Evolutionary conservation across 148 eudicot species (phyloP).

Genomic region (Rhododendron ferrugineum): DNA sequence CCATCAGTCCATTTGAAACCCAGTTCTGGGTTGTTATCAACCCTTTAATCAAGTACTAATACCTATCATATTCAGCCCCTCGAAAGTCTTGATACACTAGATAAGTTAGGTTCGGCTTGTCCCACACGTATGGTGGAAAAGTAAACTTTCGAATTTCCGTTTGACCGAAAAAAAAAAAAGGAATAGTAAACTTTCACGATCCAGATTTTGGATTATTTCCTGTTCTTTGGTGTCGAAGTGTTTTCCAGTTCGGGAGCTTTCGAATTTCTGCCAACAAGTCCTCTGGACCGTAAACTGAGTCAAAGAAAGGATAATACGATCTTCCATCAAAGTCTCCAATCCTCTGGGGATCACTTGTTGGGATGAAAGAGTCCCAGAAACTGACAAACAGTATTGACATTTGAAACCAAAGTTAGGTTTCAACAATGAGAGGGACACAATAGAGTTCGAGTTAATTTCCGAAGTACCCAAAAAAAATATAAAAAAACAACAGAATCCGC

Average conservation of each 20-base stretch:
- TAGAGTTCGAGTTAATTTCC: not conserved
- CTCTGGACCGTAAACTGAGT: not conserved
- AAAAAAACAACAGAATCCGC: not conserved
- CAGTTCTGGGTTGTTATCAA: not conserved
- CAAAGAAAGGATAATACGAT: not conserved
- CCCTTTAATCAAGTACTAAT: not conserved
- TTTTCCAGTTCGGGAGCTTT: not conserved
- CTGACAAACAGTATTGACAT: not conserved
- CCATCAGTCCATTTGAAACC: not conserved
- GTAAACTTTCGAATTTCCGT: too few relatives aligned
- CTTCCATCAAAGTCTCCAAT: not conserved
- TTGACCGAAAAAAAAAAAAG: too few relatives aligned
- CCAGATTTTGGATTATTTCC: not conserved
- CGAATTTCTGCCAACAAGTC: not conserved
- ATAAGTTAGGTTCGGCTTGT: slow-evolving; percentile 11
- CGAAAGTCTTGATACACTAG: slow-evolving; percentile 1
- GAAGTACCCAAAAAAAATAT: not conserved
- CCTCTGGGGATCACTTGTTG: not conserved
- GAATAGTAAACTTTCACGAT: not conserved
- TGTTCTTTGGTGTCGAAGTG: too few relatives aligned
- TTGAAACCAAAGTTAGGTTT: not conserved
- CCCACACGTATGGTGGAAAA: not conserved
- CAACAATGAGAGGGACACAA: not conserved
- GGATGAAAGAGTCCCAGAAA: not conserved
- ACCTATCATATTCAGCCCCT: not conserved